Base-by-base conservation (phyloP, 2,329 filamentous ascomycete species). In the Talaromyces pinophilus region DNA sequence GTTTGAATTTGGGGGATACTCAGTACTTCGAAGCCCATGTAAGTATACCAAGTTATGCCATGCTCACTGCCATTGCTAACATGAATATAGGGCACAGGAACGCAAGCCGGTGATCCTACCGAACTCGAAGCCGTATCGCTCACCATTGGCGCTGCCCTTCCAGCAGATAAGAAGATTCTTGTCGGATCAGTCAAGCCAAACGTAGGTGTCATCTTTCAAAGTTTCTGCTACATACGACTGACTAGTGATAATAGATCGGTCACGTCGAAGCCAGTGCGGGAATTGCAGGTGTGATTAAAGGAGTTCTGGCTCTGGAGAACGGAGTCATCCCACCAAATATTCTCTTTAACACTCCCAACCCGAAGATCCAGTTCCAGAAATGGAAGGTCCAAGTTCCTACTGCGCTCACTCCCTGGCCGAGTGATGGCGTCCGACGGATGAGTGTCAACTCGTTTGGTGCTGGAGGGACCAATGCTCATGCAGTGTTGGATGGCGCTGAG, bases 21-120 rank as follows among this genome's bases (percentile, higher is more conserved):
- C 42, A 80, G 78, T 82, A 74, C 66, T 79, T 82, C 35, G 74
- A 82, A 44, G 75, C 75, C 5, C 80, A 82, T 67, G 79, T 54
- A 33, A 22, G 46, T 25, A 50, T 25, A 15, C 11, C 11, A 25
- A 25, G 10, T 10, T 11, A 25, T 50, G 19, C 6, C 22, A 25
- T 50, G 19, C 15, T 22, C 22, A 5, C 6, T 13, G 8, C 2
- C 22, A 50, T 25, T 50, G 11, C 40, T n/a, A 42, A 50, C 13
- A 50, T 25, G 15, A 11, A 28, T 28, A 4, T 25, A 50, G 46
- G 46, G 79, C 22, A 82, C 81, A 1, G 74, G 73, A 3, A 73
- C 71, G 6, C 63, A 64, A 30, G 70, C 69, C 22, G 74, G 50
- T 7, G 74, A 76, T 57, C 72, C 71, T 17, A 33, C 63, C 30